phyloP scores from a whole-genome alignment of 768 basidiomycete genomes.

The Collybia nuda region DNA sequence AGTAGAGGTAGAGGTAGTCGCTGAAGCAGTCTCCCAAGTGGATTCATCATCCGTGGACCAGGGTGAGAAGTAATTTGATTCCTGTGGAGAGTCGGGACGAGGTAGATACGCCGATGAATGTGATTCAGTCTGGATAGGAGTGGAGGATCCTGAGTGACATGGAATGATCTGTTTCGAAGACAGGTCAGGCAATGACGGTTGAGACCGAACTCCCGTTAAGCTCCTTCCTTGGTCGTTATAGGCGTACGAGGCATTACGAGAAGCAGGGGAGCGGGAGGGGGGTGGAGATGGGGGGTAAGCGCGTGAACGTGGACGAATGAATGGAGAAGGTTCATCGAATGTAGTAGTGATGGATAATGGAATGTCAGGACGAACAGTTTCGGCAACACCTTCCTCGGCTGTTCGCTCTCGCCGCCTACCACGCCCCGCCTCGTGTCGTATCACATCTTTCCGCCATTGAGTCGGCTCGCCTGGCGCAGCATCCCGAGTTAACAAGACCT shows the following conservation, averaged over 20 bases:
- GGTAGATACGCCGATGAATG: constrained; percentile 22
- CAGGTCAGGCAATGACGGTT: constrained; percentile 10
- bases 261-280: constrained; percentile 45
- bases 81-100: constrained; percentile 31
- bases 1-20: constrained; percentile 59
- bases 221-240: too few relatives aligned
- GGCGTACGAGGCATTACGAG: too few relatives aligned
- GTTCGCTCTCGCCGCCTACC: constrained; percentile 64
- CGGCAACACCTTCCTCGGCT: constrained; percentile 34
- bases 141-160: constrained; percentile 35
- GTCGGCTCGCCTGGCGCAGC: constrained; percentile 43
- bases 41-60: constrained; percentile 82
- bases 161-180: constrained; percentile 21
- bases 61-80: constrained; percentile 45
- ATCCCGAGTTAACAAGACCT: constrained; percentile 42
- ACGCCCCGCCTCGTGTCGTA: constrained; percentile 44
- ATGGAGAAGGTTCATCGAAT: constrained; percentile 34
- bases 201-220: not conserved
- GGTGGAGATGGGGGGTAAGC: constrained; percentile 57
- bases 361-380: constrained; percentile 27
- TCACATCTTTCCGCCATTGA: constrained; percentile 58
- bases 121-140: constrained; percentile 33
- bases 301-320: constrained; percentile 40
- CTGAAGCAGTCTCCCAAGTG: constrained; percentile 72
- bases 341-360: constrained; percentile 22